phyloP scores from a whole-genome alignment of 2,329 filamentous ascomycete genomes.

The Rutstroemia sp. region DNA sequence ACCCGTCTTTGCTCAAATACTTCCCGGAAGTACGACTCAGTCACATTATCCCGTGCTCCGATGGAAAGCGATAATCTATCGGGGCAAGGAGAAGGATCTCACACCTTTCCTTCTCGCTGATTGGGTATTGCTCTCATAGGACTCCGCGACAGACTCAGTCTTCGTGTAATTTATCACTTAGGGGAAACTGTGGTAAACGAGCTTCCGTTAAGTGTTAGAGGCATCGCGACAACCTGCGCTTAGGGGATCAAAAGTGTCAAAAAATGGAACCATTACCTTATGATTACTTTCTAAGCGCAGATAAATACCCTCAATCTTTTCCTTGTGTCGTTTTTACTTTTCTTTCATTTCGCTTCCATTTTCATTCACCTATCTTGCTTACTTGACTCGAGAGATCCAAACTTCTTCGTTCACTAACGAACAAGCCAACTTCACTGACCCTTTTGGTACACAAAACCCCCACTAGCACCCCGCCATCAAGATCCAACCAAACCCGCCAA shows the following conservation, averaged over 20 bases:
- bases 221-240: conserved; percentile 11
- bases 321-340: neutral
- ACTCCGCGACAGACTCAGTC: neutral
- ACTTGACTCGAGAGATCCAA: neutral
- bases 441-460: neutral
- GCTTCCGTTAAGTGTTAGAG: conserved; percentile 14
- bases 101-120: neutral
- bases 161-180: conserved; percentile 23
- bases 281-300: conserved; percentile 2
- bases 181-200: conserved; percentile 11
- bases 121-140: neutral
- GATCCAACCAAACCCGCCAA: neutral
- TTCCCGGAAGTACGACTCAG: too few relatives aligned
- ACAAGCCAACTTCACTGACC: too few relatives aligned
- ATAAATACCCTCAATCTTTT: neutral
- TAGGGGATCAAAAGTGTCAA: conserved; percentile 10
- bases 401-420: neutral
- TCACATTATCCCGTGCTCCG: too few relatives aligned
- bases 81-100: too few relatives aligned
- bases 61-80: too few relatives aligned
- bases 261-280: conserved; percentile 3
- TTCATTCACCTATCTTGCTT: neutral
- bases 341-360: neutral
- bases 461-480: conserved; percentile 4
- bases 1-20: too few relatives aligned